phyloP scores from a whole-genome alignment of 2,329 filamentous ascomycete species.

The Cercospora brassicicola region DNA sequence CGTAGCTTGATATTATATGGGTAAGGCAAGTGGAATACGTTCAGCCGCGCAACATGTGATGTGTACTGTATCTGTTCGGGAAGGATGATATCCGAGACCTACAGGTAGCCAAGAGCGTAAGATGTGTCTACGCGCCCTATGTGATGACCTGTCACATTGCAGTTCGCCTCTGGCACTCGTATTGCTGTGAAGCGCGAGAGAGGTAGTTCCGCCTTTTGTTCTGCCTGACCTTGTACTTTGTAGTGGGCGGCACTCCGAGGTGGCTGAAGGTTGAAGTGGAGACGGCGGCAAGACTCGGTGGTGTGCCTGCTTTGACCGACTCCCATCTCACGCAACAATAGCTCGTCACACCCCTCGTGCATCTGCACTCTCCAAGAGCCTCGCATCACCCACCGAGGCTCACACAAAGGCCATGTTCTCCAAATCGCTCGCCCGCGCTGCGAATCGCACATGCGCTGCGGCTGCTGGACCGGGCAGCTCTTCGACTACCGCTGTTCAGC shows the following conservation, averaged over 20 bases:
- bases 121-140: not conserved
- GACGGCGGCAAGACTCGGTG: conserved; percentile 5
- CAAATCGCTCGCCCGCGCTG: conserved; percentile 36
- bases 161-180: not conserved
- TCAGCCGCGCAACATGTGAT: not conserved
- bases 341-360: not conserved
- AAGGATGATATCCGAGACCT: not conserved
- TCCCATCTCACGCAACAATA: conserved; percentile 1
- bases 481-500: conserved; percentile 36
- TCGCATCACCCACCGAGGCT: conserved; percentile 6
- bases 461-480: conserved; percentile 26
- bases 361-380: conserved; percentile 1
- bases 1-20: not conserved
- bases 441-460: conserved; percentile 33
- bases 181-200: not conserved
- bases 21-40: not conserved
- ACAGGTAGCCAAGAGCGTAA: not conserved
- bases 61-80: not conserved
- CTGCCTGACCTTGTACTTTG: not conserved
- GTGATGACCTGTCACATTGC: not conserved
- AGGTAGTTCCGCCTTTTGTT: not conserved
- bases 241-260: not conserved
- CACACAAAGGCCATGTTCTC: conserved; percentile 34
- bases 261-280: conserved; percentile 1
- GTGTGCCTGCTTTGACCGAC: conserved; percentile 5